These are phyloP conservation scores for Forsythia suspensa DNA, from an alignment of 257 asterid species.

Conservation along the genomic window DNA sequence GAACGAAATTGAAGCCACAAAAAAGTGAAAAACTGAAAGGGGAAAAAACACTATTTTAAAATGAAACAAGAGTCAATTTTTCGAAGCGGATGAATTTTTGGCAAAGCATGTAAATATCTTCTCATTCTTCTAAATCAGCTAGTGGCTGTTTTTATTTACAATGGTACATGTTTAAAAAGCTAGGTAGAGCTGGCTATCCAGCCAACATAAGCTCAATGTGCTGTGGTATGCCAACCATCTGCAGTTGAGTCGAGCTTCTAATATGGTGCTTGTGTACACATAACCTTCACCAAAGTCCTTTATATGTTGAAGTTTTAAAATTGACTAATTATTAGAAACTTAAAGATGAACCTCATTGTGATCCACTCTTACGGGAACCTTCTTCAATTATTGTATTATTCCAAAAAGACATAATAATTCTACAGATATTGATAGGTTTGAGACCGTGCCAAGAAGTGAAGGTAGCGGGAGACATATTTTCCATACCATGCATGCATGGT, in stretches of 20 bases:
- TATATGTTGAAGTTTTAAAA: constrained; percentile 3
- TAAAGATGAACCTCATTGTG: background rate
- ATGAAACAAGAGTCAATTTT: background rate
- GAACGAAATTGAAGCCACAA: background rate
- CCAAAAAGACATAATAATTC: constrained; percentile 9
- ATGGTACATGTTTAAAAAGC: background rate
- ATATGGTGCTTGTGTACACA: background rate
- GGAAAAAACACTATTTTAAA: background rate
- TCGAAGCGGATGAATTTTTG: constrained; percentile 5
- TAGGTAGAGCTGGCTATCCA: background rate
- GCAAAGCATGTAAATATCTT: constrained; percentile 3
- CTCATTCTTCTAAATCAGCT: background rate
- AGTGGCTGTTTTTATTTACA: background rate
- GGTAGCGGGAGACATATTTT: constrained; percentile 5
- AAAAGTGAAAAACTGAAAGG: background rate
- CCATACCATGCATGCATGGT: constrained; percentile 4
- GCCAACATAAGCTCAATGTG: background rate
- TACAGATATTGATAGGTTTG: background rate
- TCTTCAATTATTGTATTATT: constrained; percentile 2
- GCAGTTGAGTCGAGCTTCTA: constrained; percentile 17
- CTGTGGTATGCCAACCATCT: constrained; percentile 1
- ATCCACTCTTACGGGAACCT: constrained; percentile 3
- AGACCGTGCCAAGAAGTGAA: constrained; percentile 16
- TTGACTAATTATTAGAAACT: background rate
- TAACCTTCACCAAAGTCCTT: constrained; percentile 10